phyloP scores from a whole-genome alignment of 257 asterid species.

The Sherardia arvensis region DNA sequence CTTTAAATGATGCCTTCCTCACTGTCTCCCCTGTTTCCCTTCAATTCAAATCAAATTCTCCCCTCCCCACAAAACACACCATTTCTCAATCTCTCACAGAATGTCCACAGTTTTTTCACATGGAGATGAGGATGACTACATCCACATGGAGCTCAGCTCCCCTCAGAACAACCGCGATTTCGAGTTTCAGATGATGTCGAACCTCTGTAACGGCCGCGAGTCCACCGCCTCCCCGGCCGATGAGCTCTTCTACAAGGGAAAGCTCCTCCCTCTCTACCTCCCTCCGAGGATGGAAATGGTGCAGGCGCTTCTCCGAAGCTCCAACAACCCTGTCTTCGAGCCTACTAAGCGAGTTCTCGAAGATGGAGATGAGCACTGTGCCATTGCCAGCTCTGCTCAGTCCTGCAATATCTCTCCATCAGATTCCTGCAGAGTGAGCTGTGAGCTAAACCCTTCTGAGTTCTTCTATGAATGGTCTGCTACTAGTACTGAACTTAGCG shows the following conservation, averaged over 20 bases:
- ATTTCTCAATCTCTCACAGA: not conserved
- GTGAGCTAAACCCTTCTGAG: constrained; percentile 63
- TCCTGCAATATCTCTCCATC: constrained; percentile 60
- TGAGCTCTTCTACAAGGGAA: constrained; percentile 83
- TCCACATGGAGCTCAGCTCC: constrained; percentile 27
- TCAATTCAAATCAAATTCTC: constrained; percentile 20
- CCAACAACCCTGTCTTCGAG: constrained; percentile 17
- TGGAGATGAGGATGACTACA: constrained; percentile 52
- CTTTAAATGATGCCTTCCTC: constrained; percentile 39
- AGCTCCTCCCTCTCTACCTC: constrained; percentile 79
- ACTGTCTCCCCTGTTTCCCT: constrained; percentile 11
- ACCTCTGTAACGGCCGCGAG: constrained; percentile 20
- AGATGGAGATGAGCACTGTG: constrained; percentile 13
- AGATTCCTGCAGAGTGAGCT: constrained; percentile 66
- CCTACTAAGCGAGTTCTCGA: constrained; percentile 5
- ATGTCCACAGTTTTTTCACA: constrained; percentile 22
- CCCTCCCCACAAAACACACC: constrained; percentile 22
- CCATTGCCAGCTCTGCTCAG: constrained; percentile 18
- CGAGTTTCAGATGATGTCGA: constrained; percentile 64
- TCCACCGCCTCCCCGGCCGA: constrained; percentile 56
- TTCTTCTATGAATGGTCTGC: constrained; percentile 61
- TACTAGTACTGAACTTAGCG: constrained; percentile 28
- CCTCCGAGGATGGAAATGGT: constrained; percentile 61
- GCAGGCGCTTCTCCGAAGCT: constrained; percentile 26
- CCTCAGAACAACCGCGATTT: constrained; percentile 37